Evolutionary conservation across 192 early-diverging fungal genomes (phyloP).

Genomic region (Martensiomyces pterosporus): DNA sequence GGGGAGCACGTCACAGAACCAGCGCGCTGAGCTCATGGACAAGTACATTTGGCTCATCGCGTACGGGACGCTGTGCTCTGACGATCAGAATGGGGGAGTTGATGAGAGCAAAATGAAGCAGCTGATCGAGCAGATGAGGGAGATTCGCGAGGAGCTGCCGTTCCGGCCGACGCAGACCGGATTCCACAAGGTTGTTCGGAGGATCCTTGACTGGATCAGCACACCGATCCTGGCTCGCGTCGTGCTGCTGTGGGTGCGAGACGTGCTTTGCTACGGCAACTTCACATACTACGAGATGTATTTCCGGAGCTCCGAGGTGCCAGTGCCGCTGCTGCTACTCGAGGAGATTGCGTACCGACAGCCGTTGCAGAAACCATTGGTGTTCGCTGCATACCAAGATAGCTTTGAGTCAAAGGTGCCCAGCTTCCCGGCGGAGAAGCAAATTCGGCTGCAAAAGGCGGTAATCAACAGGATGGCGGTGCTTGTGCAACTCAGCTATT

Average conservation of each 20-base stretch:
- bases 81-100: slow-evolving; percentile 1
- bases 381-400: slow-evolving; percentile 60
- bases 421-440: slow-evolving; percentile 58
- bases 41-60: slow-evolving; percentile 46
- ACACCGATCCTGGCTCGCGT: slow-evolving; percentile 35
- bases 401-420: slow-evolving; percentile 55
- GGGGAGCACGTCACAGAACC: slow-evolving; percentile 8
- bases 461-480: slow-evolving; percentile 66
- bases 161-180: slow-evolving; percentile 25
- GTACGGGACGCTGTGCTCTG: slow-evolving; percentile 23
- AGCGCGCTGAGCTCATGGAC: slow-evolving; percentile 19
- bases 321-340: slow-evolving; percentile 59
- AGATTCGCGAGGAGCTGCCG: slow-evolving; percentile 21
- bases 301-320: slow-evolving; percentile 59
- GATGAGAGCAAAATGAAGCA: slow-evolving; percentile 17
- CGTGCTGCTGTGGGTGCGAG: slow-evolving; percentile 58
- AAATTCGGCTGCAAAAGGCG: slow-evolving; percentile 64
- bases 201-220: slow-evolving; percentile 29
- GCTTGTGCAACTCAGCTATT: slow-evolving; percentile 61
- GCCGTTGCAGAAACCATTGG: slow-evolving; percentile 59
- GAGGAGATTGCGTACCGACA: slow-evolving; percentile 75
- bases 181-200: slow-evolving; percentile 22
- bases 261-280: slow-evolving; percentile 56
- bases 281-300: slow-evolving; percentile 64
- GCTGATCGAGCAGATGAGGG: slow-evolving; percentile 28